These are phyloP conservation scores for Wickerhamiella brachini DNA, from an alignment of 805 yeast species.

Conservation along the genomic window DNA sequence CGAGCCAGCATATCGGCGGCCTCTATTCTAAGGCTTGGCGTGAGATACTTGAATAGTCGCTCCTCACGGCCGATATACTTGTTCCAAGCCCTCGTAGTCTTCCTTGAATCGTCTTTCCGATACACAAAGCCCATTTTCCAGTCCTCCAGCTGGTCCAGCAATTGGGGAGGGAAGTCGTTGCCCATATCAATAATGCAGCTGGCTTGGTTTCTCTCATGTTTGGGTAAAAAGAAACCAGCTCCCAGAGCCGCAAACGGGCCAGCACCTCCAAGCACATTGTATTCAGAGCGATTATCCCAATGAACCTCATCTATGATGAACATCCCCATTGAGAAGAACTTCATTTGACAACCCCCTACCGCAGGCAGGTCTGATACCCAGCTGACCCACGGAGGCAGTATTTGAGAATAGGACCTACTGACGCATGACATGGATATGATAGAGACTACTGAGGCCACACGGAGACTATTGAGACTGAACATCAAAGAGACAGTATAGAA, in stretches of 20 bases:
- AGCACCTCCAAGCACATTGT: conserved; percentile 73
- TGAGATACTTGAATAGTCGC: conserved; percentile 44
- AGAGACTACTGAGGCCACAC: too few species aligned
- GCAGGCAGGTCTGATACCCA: too few species aligned
- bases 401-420: too few species aligned
- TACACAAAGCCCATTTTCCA: conserved; percentile 55
- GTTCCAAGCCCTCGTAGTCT: conserved; percentile 76
- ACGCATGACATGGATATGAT: too few species aligned
- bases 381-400: too few species aligned
- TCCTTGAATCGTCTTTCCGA: conserved; percentile 37
- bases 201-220: conserved; percentile 26
- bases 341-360: too few species aligned
- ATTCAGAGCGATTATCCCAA: conserved; percentile 29
- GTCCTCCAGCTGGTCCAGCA: conserved; percentile 31
- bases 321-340: conserved; percentile 67
- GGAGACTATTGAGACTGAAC: too few species aligned
- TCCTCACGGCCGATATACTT: conserved; percentile 50
- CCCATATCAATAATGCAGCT: conserved; percentile 74
- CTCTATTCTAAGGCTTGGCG: conserved; percentile 48
- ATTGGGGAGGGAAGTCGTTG: conserved; percentile 47
- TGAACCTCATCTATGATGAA: conserved; percentile 80
- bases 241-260: conserved; percentile 75
- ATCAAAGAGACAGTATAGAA: too few species aligned
- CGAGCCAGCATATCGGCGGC: conserved; percentile 37
- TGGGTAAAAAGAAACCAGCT: conserved; percentile 39